Base-by-base conservation (phyloP, 495 filamentous ascomycete species). In the Astrocystis sublimbata region DNA sequence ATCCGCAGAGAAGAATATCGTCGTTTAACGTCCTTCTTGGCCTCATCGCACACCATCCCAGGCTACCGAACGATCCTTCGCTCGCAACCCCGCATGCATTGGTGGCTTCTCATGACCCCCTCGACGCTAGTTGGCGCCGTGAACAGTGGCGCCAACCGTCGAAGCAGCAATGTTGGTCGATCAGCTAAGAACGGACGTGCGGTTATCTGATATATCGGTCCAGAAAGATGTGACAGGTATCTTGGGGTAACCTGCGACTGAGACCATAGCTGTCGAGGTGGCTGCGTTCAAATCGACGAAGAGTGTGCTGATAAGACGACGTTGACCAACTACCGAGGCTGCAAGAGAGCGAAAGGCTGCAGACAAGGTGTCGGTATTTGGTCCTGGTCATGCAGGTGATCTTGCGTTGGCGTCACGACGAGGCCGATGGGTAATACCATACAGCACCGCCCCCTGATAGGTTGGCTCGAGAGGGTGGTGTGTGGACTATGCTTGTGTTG, bases 351-450 rank as follows among this genome's bases (percentile, higher is more conserved):
- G n/a, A n/a, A 26, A 35, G 54, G 40, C 41, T 61, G 59, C 49
- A 55, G 49, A n/a, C n/a, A 31, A 62, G 49, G 49, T 52, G n/a
- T 49, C 60, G 60, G 60, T 54, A 62, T 55, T 61, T 53, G 28
- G 49, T 41, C 38, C 40, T 55, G 17, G 30, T 61, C n/a, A 62
- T 62, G 60, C 60, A 56, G 36, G 60, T 62, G 60, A 62, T 62
- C 60, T 45, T 62, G 60, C 60, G 51, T 62, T 49, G 60, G 59
- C 40, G 59, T 61, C 28, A 58, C 55, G 41, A 55, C 46, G 41
- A 55, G 52, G 33, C 52, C 33, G 38, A 40, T 42, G 24, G 46
- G 47, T 30, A 33, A 36, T 41, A 15, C 33, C 6, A 21, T 45
- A 5, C 35, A 1, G 33, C 9, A 31, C 12, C 3, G 35, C 31